These are phyloP conservation scores for Marchantia paleacea DNA, from an alignment of 225 moss, liverwort and hornwort genomes.

Conservation along the genomic window DNA sequence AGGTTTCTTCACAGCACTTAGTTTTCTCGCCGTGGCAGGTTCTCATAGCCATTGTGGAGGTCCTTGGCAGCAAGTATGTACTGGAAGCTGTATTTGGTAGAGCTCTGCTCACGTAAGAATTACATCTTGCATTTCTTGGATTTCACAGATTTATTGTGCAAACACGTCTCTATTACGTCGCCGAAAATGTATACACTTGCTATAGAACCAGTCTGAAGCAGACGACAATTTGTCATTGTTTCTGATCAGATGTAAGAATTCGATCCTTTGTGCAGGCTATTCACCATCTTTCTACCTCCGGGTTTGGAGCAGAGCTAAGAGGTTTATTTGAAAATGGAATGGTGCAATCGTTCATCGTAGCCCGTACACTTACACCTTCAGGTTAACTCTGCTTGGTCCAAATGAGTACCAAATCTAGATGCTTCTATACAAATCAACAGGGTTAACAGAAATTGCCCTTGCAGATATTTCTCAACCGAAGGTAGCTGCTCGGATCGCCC, in stretches of 20 bases:
- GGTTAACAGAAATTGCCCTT: conserved; percentile 5
- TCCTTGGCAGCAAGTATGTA: too few species aligned
- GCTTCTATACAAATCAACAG: neutral
- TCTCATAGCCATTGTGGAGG: too few species aligned
- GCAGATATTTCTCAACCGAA: conserved; percentile 68
- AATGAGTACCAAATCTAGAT: neutral
- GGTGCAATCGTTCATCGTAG: conserved; percentile 82
- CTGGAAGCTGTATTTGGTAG: too few species aligned
- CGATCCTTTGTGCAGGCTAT: conserved; percentile 48
- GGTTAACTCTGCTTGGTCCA: conserved; percentile 37
- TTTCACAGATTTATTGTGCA: too few species aligned
- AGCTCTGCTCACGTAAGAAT: neutral
- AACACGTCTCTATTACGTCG: too few species aligned
- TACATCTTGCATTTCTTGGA: neutral
- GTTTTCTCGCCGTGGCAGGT: too few species aligned
- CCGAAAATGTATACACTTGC: too few species aligned
- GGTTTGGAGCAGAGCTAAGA: conserved; percentile 83
- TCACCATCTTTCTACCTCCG: conserved; percentile 63
- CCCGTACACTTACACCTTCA: conserved; percentile 60
- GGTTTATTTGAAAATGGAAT: conserved; percentile 91
- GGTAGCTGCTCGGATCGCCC: conserved; percentile 64
- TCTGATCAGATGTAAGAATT: neutral
- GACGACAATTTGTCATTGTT: neutral
- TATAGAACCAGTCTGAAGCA: neutral
- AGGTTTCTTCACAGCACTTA: too few species aligned